Percentiles rank a stretch among this genome's conserved stretches.
These are phyloP conservation scores for Pleurostoma richardsiae DNA, from an alignment of 2,329 filamentous ascomycete species.

Conservation along the genomic window DNA sequence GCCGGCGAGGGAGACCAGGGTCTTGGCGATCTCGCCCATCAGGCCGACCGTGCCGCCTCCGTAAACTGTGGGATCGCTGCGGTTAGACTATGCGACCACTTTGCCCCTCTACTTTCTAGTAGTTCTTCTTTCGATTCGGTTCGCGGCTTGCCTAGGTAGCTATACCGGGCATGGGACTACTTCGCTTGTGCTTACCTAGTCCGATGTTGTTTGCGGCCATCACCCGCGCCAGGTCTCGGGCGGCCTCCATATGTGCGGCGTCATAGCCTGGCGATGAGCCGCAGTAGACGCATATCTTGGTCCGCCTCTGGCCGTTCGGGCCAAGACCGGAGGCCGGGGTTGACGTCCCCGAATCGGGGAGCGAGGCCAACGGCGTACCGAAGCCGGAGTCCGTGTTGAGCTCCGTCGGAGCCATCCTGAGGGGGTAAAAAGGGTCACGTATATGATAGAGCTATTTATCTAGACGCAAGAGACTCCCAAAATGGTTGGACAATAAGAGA, in stretches of 20 bases:
- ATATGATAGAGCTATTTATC: too few species aligned
- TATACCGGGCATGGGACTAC: too few species aligned
- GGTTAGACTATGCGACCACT: slow-evolving; percentile 1
- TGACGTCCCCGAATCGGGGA: slow-evolving; percentile 19
- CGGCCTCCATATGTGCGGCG: slow-evolving; percentile 71
- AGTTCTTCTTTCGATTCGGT: too few species aligned
- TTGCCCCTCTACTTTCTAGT: too few species aligned
- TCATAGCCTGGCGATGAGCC: slow-evolving; percentile 72
- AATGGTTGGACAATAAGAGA: too few species aligned
- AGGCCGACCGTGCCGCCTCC: slow-evolving; percentile 91
- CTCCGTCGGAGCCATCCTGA: slow-evolving; percentile 26
- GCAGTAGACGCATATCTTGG: slow-evolving; percentile 92
- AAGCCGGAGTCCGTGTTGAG: slow-evolving; percentile 32
- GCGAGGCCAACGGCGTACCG: too few species aligned
- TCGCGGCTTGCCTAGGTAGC: too few species aligned
- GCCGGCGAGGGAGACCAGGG: slow-evolving; percentile 77
- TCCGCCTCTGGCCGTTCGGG: slow-evolving; percentile 27
- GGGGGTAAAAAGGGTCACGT: neutral
- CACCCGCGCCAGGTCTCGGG: slow-evolving; percentile 65
- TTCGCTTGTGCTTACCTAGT: slow-evolving; percentile 47
- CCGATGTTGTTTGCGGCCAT: slow-evolving; percentile 75
- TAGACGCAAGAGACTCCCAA: too few species aligned
- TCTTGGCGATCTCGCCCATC: slow-evolving; percentile 91
- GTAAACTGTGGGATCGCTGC: slow-evolving; percentile 56
- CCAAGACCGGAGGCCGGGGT: slow-evolving; percentile 20